Percentiles rank a stretch among this genome's conserved stretches.
Evolutionary conservation across 768 basidiomycete genomes (phyloP).

Genomic region (Boletus sp.): DNA sequence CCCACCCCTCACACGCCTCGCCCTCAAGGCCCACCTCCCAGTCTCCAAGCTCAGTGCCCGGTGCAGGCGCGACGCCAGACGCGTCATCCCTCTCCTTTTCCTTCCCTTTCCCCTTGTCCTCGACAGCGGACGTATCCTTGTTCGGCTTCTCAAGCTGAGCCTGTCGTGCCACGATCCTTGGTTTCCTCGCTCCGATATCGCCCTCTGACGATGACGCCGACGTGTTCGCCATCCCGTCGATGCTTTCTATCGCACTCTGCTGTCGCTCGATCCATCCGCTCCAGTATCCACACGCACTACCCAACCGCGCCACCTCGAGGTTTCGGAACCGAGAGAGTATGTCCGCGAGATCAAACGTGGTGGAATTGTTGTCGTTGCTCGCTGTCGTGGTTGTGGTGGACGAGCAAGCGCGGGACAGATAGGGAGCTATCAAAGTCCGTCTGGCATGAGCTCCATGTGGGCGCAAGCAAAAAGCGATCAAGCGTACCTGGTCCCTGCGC

Average conservation of each 20-base stretch:
- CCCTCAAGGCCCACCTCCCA: conserved; percentile 23
- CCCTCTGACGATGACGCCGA: neutral
- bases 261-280: conserved; percentile 18
- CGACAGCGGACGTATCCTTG: neutral
- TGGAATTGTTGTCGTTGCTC: neutral
- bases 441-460: neutral
- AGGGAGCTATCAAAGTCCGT: neutral
- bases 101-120: conserved; percentile 23
- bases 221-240: neutral
- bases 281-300: conserved; percentile 44
- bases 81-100: neutral
- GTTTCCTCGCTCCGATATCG: conserved; percentile 1
- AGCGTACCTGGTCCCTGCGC: conserved; percentile 4
- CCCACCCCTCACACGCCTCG: conserved; percentile 44
- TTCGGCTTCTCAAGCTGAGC: conserved; percentile 11
- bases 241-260: neutral
- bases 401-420: neutral
- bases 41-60: conserved; percentile 4
- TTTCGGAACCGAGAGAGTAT: conserved; percentile 30
- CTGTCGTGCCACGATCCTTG: conserved; percentile 12
- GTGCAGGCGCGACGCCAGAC: neutral
- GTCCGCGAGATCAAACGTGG: conserved; percentile 13
- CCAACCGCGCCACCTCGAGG: conserved; percentile 40
- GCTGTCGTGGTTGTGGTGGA: neutral
- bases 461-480: neutral